Conservation (phyloP, 768 basidiomycete species). For the Gymnopilus junonius region DNA sequence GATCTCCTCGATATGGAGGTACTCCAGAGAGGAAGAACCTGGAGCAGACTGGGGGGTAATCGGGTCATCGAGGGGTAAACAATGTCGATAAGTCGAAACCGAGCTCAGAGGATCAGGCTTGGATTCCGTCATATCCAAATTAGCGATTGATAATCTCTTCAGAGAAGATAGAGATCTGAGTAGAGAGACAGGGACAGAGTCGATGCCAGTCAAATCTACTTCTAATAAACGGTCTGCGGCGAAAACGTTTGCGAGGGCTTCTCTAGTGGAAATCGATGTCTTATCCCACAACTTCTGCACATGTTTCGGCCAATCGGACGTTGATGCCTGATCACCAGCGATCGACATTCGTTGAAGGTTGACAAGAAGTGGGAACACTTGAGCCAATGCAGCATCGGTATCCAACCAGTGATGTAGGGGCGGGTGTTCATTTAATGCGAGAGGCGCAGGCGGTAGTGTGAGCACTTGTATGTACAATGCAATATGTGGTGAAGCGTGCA, state of each 20-base stretch:
- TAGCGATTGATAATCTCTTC: neutral
- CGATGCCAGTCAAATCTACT: neutral
- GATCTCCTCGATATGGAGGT: neutral
- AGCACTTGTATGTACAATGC: neutral
- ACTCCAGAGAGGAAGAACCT: neutral
- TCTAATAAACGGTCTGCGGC: neutral
- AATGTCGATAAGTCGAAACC: neutral
- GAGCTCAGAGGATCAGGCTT: neutral
- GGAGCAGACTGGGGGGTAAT: no score
- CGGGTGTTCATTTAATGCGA: no score
- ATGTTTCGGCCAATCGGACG: neutral
- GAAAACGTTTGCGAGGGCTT: neutral
- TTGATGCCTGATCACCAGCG: neutral
- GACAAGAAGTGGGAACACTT: neutral
- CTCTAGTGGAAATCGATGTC: neutral
- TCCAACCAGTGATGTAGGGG: neutral
- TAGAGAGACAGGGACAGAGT: neutral
- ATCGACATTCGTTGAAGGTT: neutral
- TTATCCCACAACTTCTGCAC: neutral
- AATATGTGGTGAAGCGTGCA: neutral
- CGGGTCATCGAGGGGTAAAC: neutral
- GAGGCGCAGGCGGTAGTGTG: neutral
- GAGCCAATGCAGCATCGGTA: neutral
- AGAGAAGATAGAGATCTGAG: neutral
- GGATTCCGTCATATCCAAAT: neutral